Evolutionary conservation across 495 filamentous ascomycete species (phyloP).

Genomic region (Trichoderma reesei): DNA sequence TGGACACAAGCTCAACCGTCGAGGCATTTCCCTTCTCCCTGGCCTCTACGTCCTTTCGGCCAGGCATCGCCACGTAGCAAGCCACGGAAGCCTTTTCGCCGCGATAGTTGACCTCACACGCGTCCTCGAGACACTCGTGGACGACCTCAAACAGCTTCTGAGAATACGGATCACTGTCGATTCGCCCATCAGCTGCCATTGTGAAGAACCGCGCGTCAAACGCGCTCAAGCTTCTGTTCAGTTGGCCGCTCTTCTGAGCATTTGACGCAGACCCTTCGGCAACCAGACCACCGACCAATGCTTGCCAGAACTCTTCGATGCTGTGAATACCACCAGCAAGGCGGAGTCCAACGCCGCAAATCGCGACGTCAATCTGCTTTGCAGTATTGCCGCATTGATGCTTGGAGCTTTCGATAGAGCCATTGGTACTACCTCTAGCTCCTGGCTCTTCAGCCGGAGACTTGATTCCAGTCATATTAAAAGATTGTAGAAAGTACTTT

Average conservation of each 20-base stretch:
- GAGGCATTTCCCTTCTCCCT: not conserved
- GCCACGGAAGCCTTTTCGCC: slow-evolving; percentile 30
- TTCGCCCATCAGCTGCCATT: slow-evolving; percentile 30
- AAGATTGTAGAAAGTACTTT: no score
- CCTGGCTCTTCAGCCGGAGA: not conserved
- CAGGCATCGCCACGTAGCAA: slow-evolving; percentile 33
- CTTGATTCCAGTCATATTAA: no score
- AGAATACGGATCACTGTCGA: slow-evolving; percentile 42
- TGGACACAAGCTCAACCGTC: slow-evolving; percentile 14
- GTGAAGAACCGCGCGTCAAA: slow-evolving; percentile 31
- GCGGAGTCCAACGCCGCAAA: slow-evolving; percentile 13
- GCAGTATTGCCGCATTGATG: not conserved
- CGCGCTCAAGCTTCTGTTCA: slow-evolving; percentile 26
- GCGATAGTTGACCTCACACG: slow-evolving; percentile 35
- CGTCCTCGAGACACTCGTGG: slow-evolving; percentile 35
- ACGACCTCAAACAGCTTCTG: slow-evolving; percentile 40
- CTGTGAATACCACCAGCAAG: slow-evolving; percentile 10
- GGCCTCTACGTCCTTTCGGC: slow-evolving; percentile 21
- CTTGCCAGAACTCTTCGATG: not conserved
- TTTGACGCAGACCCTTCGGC: not conserved
- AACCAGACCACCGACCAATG: not conserved
- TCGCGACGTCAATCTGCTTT: not conserved
- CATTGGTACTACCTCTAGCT: not conserved
- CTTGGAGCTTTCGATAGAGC: not conserved
- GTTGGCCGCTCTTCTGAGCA: slow-evolving; percentile 13